Base-by-base conservation (phyloP, 805 yeast species). In the Ogataea chonburiensis region DNA sequence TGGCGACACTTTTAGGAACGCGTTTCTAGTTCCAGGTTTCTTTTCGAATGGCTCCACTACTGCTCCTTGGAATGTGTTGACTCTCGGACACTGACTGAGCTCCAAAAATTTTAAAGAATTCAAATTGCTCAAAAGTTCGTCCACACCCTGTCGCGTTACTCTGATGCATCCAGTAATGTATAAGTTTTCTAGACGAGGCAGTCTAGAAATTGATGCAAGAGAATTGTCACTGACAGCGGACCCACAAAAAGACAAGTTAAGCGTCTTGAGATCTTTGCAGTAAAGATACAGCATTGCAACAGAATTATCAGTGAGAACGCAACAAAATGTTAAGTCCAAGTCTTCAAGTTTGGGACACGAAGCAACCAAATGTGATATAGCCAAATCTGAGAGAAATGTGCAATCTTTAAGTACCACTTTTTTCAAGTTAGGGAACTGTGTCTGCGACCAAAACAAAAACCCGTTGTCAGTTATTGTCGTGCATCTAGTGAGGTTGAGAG, bases 391-490 rank as follows among this genome's bases (percentile, higher is more conserved):
- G 31, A 84, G 60, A 50, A 79, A 83, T 0, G 89, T 81, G 55
- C 93, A 84, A 54, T 84, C 93, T 45, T 79, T 72, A 42, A 84
- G 59, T 18, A 75, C 70, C 32, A 84, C 60, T 35, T 62, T 67
- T 42, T 59, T 67, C 47, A 84, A 60, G 13, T 67, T 67, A 2
- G 79, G 73, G 47, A 83, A 81, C 18, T 67, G 68, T 13, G 68
- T 64, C 48, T 69, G 69, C 0, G 79, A 63, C 88, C 89, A 84
- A 48, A 67, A 71, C 15, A 73, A 66, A 53, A 81, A 84, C 1
- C 91, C 93, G 28, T 67, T 67, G 59, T 84, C 93, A 3, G 89
- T 81, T 21, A 84, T 80, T 2, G 87, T 75, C 16, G 89, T 83
- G 55, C 93, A 84, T 42, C 93, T 67, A 2, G 89, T 78, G 37